Conservation (phyloP, 352 stramenopile genomes). For the Globisporangium barbulae region DNA sequence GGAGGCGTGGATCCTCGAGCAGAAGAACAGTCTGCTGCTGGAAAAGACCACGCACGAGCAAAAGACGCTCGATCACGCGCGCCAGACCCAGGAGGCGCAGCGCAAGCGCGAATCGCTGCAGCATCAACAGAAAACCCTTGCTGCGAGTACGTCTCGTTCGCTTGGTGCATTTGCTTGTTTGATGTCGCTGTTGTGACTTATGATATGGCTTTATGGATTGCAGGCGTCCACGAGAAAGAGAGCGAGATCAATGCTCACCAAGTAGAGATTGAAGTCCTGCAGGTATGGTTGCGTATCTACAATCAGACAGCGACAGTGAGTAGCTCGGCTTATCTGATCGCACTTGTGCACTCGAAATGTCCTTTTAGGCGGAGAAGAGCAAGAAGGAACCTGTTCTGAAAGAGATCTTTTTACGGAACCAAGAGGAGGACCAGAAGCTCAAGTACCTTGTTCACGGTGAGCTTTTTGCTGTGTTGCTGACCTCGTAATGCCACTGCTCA, state of each 20-base stretch:
- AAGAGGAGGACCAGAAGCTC: conserved; percentile 53
- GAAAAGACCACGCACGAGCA: conserved; percentile 43
- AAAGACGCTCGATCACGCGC: conserved; percentile 37
- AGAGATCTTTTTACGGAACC: conserved; percentile 51
- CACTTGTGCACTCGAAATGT: neutral
- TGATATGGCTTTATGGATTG: neutral
- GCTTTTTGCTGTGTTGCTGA: neutral
- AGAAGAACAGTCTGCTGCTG: conserved; percentile 35
- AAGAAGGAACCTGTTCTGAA: conserved; percentile 27
- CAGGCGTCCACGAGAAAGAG: conserved; percentile 38
- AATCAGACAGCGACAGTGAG: neutral
- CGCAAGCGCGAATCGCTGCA: conserved; percentile 43
- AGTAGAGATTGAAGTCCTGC: conserved; percentile 68
- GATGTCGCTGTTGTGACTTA: neutral
- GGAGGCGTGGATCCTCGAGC: conserved; percentile 40
- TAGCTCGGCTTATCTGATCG: neutral
- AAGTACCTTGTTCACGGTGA: conserved; percentile 39
- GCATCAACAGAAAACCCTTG: conserved; percentile 36
- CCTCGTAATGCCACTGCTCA: neutral
- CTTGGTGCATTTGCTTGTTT: neutral
- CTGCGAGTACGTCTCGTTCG: conserved; percentile 19
- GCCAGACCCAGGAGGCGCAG: conserved; percentile 36
- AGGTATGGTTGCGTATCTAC: conserved; percentile 19
- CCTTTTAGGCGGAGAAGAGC: conserved; percentile 10
- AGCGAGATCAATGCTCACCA: conserved; percentile 47